These are phyloP conservation scores for Solanum hybrid DNA, from an alignment of 305 asterid genomes.

Conservation along the genomic window DNA sequence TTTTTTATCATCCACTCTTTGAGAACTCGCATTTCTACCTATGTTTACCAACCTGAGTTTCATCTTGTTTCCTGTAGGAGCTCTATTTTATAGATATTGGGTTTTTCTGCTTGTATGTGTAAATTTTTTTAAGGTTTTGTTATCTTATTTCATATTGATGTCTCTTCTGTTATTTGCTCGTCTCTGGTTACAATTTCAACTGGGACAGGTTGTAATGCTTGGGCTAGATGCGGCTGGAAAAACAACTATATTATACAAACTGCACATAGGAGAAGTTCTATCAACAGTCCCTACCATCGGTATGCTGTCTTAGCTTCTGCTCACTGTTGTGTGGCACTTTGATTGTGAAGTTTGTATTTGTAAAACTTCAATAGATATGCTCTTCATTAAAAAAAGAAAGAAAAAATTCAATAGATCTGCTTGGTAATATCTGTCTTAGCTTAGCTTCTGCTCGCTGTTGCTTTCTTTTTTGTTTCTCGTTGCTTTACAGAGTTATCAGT, in stretches of 20 bases:
- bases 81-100: background rate
- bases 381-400: background rate
- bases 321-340: background rate
- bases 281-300: slow-evolving; percentile 98
- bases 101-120: background rate
- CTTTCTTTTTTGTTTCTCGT: background rate
- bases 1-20: background rate
- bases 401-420: background rate
- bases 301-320: slow-evolving; percentile 20
- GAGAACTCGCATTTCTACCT: background rate
- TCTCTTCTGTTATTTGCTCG: background rate
- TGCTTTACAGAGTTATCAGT: background rate
- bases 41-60: background rate
- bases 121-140: background rate
- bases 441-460: background rate
- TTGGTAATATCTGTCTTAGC: background rate
- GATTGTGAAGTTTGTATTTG: background rate
- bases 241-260: slow-evolving; percentile 93
- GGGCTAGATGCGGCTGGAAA: slow-evolving; percentile 99
- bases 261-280: slow-evolving; percentile 95
- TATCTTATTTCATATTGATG: background rate
- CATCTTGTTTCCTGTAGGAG: background rate
- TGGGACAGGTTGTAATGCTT: slow-evolving; percentile 87
- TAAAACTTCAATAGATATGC: background rate
- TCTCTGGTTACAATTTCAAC: slow-evolving; percentile 1